A percentile compares a stretch with the other conserved stretches of the same genome.
Conservation (phyloP, 2,329 filamentous ascomycete species). For the Trichoderma semiorbis region DNA sequence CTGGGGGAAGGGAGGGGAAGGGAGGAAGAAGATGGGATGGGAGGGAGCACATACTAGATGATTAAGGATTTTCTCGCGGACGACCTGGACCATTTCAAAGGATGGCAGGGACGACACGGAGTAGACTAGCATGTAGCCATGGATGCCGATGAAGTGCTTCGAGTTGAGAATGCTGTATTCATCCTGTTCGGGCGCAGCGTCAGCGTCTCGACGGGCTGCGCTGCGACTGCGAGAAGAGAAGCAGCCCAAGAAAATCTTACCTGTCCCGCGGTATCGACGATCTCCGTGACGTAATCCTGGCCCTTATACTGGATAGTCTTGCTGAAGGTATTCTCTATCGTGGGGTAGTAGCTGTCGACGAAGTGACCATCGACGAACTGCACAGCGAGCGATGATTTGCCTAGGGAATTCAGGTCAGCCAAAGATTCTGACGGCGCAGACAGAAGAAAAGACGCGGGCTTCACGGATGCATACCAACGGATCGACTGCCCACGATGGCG, state of each 20-base stretch:
- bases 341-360: conserved; percentile 98
- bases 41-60: conserved; percentile 64
- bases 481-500: conserved; percentile 91
- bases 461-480: conserved; percentile 58
- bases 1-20: background rate
- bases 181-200: conserved; percentile 55
- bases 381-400: conserved; percentile 95
- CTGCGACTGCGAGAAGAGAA: background rate
- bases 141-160: conserved; percentile 98
- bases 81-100: conserved; percentile 96
- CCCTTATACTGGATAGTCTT: conserved; percentile 91
- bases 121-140: conserved; percentile 98
- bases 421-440: background rate
- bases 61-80: conserved; percentile 95
- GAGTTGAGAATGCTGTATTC: conserved; percentile 98
- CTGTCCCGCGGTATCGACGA: conserved; percentile 96
- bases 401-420: conserved; percentile 46
- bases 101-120: conserved; percentile 92
- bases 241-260: conserved; percentile 44
- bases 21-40: no score
- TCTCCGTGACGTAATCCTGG: conserved; percentile 92
- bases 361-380: conserved; percentile 98
- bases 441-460: background rate
- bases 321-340: conserved; percentile 98
- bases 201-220: background rate